A percentile compares a stretch with the other conserved stretches of the same genome.
These are phyloP conservation scores for Gossypium trilobum DNA, from an alignment of 441 rosid genomes.

Conservation along the genomic window DNA sequence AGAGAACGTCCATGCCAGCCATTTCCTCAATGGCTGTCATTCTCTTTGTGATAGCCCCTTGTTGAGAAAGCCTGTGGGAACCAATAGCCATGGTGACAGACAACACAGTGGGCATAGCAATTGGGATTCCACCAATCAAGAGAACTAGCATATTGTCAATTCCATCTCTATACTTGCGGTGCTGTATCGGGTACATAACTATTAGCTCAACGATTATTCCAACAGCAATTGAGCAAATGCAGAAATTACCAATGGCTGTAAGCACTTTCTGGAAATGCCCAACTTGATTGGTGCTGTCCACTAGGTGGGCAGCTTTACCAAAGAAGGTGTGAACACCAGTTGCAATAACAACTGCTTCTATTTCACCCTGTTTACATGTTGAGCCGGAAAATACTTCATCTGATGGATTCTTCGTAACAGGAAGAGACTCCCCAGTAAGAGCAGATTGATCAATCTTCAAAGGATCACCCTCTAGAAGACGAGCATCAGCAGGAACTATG, in stretches of 20 bases:
- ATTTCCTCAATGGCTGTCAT: constrained; percentile 97
- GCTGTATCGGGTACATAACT: constrained; percentile 77
- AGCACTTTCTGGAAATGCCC: constrained; percentile 87
- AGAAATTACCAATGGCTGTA: constrained; percentile 86
- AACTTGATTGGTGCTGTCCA: constrained; percentile 75
- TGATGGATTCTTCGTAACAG: constrained; percentile 63
- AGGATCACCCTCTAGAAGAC: constrained; percentile 89
- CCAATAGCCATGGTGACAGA: constrained; percentile 96
- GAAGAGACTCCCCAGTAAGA: constrained; percentile 88
- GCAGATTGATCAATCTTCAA: constrained; percentile 84
- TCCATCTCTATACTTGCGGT: constrained; percentile 60
- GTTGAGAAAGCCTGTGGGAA: constrained; percentile 73
- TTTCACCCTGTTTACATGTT: constrained; percentile 83
- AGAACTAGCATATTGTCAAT: constrained; percentile 81
- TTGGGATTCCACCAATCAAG: constrained; percentile 87
- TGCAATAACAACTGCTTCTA: constrained; percentile 82
- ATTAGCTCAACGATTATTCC: constrained; percentile 55
- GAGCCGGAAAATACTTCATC: constrained; percentile 91
- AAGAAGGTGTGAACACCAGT: constrained; percentile 92
- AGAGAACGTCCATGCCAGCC: constrained; percentile 94
- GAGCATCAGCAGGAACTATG: constrained; percentile 82
- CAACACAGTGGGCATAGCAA: constrained; percentile 85
- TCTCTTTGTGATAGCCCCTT: constrained; percentile 93
- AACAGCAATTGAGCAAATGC: constrained; percentile 75
- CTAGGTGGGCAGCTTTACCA: constrained; percentile 91